phyloP scores from a whole-genome alignment of 768 basidiomycete species.

The Dendrothele bispora region DNA sequence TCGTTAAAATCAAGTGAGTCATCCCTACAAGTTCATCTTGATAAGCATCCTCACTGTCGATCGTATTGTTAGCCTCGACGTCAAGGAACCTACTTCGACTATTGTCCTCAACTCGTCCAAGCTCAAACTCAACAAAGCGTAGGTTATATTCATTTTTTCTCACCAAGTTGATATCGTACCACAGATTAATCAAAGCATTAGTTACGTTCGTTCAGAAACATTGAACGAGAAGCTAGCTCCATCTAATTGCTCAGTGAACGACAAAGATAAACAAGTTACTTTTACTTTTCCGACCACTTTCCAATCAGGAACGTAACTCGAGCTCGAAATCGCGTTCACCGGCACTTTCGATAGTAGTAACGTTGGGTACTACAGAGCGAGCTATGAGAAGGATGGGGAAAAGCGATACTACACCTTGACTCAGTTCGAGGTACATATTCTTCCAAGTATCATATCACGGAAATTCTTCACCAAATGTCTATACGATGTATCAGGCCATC shows the following conservation, averaged over 20 bases:
- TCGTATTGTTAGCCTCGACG: slow-evolving; percentile 46
- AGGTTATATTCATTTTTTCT: slow-evolving; percentile 30
- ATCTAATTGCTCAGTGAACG: slow-evolving; percentile 57
- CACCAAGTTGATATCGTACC: slow-evolving; percentile 42
- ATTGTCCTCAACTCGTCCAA: slow-evolving; percentile 46
- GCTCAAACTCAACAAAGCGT: slow-evolving; percentile 37
- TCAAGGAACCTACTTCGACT: slow-evolving; percentile 39
- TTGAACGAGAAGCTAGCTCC: too few species aligned
- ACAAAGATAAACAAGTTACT: slow-evolving; percentile 70
- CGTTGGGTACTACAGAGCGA: slow-evolving; percentile 81
- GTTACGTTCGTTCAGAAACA: too few species aligned
- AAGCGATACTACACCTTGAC: slow-evolving; percentile 75
- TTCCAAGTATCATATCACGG: slow-evolving; percentile 22
- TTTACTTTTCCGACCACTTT: slow-evolving; percentile 59
- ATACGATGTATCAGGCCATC: slow-evolving; percentile 58
- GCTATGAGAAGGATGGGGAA: slow-evolving; percentile 62
- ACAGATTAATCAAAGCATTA: too few species aligned
- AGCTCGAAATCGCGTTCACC: slow-evolving; percentile 66
- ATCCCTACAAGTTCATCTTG: too few species aligned
- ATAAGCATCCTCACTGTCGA: too few species aligned
- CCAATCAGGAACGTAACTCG: slow-evolving; percentile 66
- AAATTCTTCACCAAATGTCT: background rate
- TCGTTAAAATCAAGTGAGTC: too few species aligned
- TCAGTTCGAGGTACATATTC: slow-evolving; percentile 72
- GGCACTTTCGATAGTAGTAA: slow-evolving; percentile 67